Evolutionary conservation across 495 filamentous ascomycete species (phyloP).

Genomic region (Cryomyces minteri): DNA sequence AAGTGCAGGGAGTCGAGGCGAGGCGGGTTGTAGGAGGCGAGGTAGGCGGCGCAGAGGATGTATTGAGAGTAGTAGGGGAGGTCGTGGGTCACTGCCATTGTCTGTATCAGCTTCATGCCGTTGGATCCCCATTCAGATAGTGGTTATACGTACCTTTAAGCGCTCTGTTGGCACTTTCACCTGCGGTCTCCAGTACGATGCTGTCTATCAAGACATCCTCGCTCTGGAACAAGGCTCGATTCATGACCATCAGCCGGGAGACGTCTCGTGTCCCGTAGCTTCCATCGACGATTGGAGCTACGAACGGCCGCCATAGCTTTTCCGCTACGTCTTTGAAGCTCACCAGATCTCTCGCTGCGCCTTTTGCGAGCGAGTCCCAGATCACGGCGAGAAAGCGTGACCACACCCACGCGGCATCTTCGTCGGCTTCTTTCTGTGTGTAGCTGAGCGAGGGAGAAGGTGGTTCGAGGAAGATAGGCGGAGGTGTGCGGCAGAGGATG

Average conservation of each 20-base stretch:
- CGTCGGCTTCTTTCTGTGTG: constrained; percentile 30
- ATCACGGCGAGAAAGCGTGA: constrained; percentile 53
- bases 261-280: constrained; percentile 60
- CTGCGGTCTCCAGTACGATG: constrained; percentile 30
- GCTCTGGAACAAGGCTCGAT: constrained; percentile 56
- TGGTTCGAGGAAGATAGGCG: constrained; percentile 25
- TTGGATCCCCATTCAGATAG: neutral
- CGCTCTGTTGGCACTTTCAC: neutral
- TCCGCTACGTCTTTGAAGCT: constrained; percentile 35
- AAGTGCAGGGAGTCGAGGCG: constrained; percentile 66
- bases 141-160: neutral
- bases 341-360: constrained; percentile 44
- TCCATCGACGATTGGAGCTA: constrained; percentile 42
- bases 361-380: constrained; percentile 52
- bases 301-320: constrained; percentile 52
- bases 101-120: neutral
- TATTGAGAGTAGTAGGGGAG: constrained; percentile 70
- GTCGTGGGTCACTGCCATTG: constrained; percentile 15
- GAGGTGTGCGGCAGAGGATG: constrained; percentile 40
- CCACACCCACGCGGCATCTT: constrained; percentile 43
- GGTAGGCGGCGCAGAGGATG: constrained; percentile 72
- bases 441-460: constrained; percentile 21
- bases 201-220: constrained; percentile 52
- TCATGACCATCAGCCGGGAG: constrained; percentile 56
- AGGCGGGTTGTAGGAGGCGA: constrained; percentile 76